Percentiles rank a stretch among this genome's conserved stretches.
phyloP scores from a whole-genome alignment of 1,284 basidiomycete genomes.

The Ustilago shanxiensis region DNA sequence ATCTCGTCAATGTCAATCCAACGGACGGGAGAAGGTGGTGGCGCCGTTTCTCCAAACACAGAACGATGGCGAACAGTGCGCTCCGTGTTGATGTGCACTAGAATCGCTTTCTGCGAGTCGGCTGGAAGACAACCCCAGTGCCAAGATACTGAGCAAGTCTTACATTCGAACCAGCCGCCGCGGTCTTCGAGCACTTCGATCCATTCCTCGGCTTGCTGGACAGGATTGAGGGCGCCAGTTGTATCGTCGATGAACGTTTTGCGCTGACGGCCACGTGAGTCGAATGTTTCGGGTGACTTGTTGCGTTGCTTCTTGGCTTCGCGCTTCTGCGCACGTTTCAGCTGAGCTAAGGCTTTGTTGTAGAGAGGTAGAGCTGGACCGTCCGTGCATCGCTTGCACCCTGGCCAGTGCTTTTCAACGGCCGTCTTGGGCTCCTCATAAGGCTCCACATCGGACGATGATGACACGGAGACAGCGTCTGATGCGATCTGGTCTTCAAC shows the following conservation, averaged over 20 bases:
- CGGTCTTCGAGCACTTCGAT: slow-evolving; percentile 41
- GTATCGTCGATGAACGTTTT: slow-evolving; percentile 33
- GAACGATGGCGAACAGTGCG: slow-evolving; percentile 17
- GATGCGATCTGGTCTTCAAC: slow-evolving; percentile 13
- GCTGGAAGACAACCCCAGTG: slow-evolving; percentile 55
- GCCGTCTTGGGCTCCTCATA: slow-evolving; percentile 26
- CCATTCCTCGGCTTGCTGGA: slow-evolving; percentile 42
- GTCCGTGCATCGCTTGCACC: slow-evolving; percentile 41
- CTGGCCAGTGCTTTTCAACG: slow-evolving; percentile 38
- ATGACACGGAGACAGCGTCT: slow-evolving; percentile 14
- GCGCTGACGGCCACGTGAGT: slow-evolving; percentile 31
- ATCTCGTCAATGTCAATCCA: slow-evolving; percentile 41
- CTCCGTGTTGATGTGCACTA: slow-evolving; percentile 39
- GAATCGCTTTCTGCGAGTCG: slow-evolving; percentile 32
- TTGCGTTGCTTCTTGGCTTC: slow-evolving; percentile 34
- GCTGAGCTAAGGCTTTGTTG: slow-evolving; percentile 26
- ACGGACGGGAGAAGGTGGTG: slow-evolving; percentile 21
- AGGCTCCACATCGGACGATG: slow-evolving; percentile 16
- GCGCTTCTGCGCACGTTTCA: slow-evolving; percentile 29
- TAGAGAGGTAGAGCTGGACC: slow-evolving; percentile 33
- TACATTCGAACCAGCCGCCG: slow-evolving; percentile 59
- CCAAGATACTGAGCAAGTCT: slow-evolving; percentile 46
- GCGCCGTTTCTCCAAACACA: slow-evolving; percentile 22
- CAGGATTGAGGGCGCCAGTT: slow-evolving; percentile 24
- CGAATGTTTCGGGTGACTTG: slow-evolving; percentile 26